A percentile compares a stretch with the other conserved stretches of the same genome.
These are phyloP conservation scores for Flaveria robusta DNA, from an alignment of 129 eudicot genomes.

Conservation along the genomic window DNA sequence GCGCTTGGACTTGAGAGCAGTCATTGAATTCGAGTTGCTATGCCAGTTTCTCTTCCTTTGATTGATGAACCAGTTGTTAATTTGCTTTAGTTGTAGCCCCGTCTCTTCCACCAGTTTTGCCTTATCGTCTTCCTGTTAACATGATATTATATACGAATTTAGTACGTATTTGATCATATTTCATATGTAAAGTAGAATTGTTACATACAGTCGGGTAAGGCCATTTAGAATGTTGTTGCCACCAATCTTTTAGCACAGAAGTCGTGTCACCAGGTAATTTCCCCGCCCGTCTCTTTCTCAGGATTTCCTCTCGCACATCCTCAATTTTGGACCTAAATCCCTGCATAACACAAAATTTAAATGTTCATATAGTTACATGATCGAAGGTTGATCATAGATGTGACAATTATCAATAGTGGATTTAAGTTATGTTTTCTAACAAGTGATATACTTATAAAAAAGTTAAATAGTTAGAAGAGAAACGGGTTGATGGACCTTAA, in stretches of 20 bases:
- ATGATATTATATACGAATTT: neutral
- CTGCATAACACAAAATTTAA: slow-evolving; percentile 31
- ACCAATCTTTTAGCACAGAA: slow-evolving; percentile 90
- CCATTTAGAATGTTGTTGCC: slow-evolving; percentile 99
- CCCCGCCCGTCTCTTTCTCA: slow-evolving; percentile 91
- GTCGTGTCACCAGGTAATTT: slow-evolving; percentile 97
- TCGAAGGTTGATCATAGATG: neutral
- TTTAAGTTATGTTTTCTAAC: neutral
- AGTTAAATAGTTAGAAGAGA: too few relatives aligned
- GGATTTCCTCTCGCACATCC: slow-evolving; percentile 93
- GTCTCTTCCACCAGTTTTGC: slow-evolving; percentile 94
- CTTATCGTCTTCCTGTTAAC: slow-evolving; percentile 86
- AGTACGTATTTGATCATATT: neutral
- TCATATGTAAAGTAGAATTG: neutral
- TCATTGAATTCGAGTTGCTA: slow-evolving; percentile 71
- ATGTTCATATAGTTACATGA: neutral
- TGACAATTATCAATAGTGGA: neutral
- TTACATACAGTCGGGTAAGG: slow-evolving; percentile 99
- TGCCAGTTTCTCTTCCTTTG: slow-evolving; percentile 98
- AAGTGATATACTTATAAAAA: neutral
- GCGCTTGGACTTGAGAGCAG: slow-evolving; percentile 86
- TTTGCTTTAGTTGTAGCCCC: slow-evolving; percentile 93
- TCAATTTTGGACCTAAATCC: slow-evolving; percentile 95
- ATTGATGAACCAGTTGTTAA: slow-evolving; percentile 95
- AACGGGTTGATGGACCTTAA: too few relatives aligned